Base-by-base conservation (phyloP, 148 eudicot genomes). In the Camellia sinensis region DNA sequence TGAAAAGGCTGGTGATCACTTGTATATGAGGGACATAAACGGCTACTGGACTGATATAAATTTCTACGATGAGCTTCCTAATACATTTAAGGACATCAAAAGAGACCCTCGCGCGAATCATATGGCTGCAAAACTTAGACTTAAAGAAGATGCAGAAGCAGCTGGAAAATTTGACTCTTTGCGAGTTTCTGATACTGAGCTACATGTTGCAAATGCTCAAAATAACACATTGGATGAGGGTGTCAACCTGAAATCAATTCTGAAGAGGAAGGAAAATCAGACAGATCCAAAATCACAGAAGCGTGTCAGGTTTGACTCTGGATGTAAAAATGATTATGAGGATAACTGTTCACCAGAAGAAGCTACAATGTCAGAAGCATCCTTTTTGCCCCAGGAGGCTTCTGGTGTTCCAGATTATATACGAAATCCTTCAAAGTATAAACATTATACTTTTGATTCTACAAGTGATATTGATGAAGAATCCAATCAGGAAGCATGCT, bases 21-120 rank as follows among this genome's bases (percentile, higher is more conserved):
- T 92, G 54, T 92, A 86, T 77, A 83, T 88, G 92, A 85, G 61
- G 76, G 91, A 89, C 68, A 82, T 82, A 43, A 82, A 78, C 71
- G 93, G 90, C 54, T 89, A 88, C 72, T 82, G 69, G n/a, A 61
- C 83, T 73, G 83, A 85, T 76, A 67, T 80, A 22, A 73, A 75
- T 71, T 72, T 86, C 62, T 78, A 80, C 56, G 61, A 68, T 80
- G 91, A 89, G 82, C 87, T 89, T 78, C 97, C 93, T 15, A 79
- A 6, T 63, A 57, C 90, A 57, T 89, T 91, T 53, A 72, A 73
- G 75, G 87, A 81, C 70, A 88, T 80, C 45, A 9, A 81, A 3
- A 91, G 81, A 77, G 94, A 92, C 78, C 95, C 97, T 74, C 97
- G 94, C 37, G 98, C 98, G n/a, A 86, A 94, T 82, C 97, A 87